These are phyloP conservation scores for Helicosporidium sp. DNA, from an alignment of 139 green algal genomes.

Conservation along the genomic window DNA sequence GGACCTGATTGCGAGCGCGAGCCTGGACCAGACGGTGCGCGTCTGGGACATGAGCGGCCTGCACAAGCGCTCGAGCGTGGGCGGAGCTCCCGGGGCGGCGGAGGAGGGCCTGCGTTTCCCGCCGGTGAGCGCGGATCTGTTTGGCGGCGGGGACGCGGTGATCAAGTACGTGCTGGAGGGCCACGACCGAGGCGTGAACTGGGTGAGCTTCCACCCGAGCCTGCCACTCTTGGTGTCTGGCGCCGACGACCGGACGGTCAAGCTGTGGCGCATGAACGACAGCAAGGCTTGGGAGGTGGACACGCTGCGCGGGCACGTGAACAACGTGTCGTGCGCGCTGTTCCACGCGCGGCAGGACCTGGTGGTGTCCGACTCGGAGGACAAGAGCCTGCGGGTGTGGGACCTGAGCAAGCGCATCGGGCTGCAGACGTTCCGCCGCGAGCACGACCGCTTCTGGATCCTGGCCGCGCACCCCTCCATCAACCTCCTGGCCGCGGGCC, in stretches of 20 bases:
- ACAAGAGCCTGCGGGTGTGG: slow-evolving; percentile 96
- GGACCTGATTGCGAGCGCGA: slow-evolving; percentile 64
- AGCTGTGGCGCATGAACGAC: slow-evolving; percentile 98
- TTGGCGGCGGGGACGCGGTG: slow-evolving; percentile 85
- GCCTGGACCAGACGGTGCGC: slow-evolving; percentile 86
- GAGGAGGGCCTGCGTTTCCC: slow-evolving; percentile 67
- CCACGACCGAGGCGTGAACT: slow-evolving; percentile 97
- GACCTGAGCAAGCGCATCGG: slow-evolving; percentile 94
- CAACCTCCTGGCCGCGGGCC: slow-evolving; percentile 93
- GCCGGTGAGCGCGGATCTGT: slow-evolving; percentile 87
- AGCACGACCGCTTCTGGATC: slow-evolving; percentile 93
- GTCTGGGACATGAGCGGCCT: slow-evolving; percentile 97
- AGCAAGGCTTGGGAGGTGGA: slow-evolving; percentile 99
- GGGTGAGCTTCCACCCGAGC: slow-evolving; percentile 91
- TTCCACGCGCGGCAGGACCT: slow-evolving; percentile 74
- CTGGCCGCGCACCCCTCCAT: slow-evolving; percentile 87
- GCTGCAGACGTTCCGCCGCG: slow-evolving; percentile 86
- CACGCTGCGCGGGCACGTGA: slow-evolving; percentile 94
- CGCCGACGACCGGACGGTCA: slow-evolving; percentile 96
- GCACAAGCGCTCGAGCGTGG: slow-evolving; percentile 79
- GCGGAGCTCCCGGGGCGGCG: slow-evolving; percentile 9
- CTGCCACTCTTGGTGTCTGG: slow-evolving; percentile 95
- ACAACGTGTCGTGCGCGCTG: slow-evolving; percentile 98
- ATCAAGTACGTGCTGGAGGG: slow-evolving; percentile 99
- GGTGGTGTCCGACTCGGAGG: slow-evolving; percentile 95